Evolutionary conservation across 345 rosid genomes (phyloP).

Genomic region (Brassica napus): DNA sequence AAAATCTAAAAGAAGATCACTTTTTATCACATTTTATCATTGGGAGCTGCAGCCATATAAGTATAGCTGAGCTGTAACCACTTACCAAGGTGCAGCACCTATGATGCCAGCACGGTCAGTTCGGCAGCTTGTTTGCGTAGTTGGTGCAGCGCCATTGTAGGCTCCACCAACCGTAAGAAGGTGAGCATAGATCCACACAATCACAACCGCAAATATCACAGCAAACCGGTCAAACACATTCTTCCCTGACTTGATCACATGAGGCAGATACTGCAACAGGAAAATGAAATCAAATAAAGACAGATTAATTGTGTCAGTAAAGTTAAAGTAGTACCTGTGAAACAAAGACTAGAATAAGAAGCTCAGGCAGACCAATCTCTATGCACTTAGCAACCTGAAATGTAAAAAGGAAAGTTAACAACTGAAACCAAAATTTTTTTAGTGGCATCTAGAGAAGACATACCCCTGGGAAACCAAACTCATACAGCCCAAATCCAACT

Average conservation of each 20-base stretch:
- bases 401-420: conserved; percentile 18
- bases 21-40: too few species aligned
- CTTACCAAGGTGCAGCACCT: conserved; percentile 93
- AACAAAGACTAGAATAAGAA: conserved; percentile 71
- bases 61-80: neutral
- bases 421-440: too few species aligned
- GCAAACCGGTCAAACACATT: conserved; percentile 74
- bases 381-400: conserved; percentile 92
- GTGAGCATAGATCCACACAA: conserved; percentile 95
- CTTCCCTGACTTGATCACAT: conserved; percentile 58
- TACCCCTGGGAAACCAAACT: conserved; percentile 96
- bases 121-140: conserved; percentile 82
- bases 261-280: conserved; percentile 82
- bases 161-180: conserved; percentile 45
- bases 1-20: too few species aligned
- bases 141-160: conserved; percentile 64
- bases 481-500: conserved; percentile 94
- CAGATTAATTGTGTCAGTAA: neutral
- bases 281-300: conserved; percentile 17
- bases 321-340: conserved; percentile 63
- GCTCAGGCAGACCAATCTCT: conserved; percentile 95
- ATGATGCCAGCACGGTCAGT: conserved; percentile 94
- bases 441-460: conserved; percentile 33
- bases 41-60: conserved; percentile 17
- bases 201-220: conserved; percentile 67